Conservation (phyloP, 2,329 filamentous ascomycete species). For the Graphilbum sp. region DNA sequence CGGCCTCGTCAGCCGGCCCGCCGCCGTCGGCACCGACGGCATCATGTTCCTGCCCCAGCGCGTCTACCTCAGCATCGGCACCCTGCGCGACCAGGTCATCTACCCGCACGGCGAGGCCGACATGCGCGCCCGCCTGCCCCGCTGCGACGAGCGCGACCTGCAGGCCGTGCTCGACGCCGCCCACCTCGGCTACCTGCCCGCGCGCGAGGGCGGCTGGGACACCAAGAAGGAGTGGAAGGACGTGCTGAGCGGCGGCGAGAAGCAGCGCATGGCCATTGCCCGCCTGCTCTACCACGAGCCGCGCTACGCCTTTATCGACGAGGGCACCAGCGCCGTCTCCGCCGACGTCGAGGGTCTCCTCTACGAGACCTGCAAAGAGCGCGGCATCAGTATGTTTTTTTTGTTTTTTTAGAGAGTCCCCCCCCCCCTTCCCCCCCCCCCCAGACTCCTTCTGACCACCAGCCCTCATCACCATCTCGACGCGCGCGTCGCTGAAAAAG, state of each 20-base stretch:
- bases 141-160: slow-evolving; percentile 63
- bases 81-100: slow-evolving; percentile 89
- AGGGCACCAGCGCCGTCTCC: slow-evolving; percentile 86
- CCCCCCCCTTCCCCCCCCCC: slow-evolving; percentile 2
- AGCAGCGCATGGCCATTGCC: slow-evolving; percentile 87
- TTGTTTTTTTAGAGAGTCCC: neutral
- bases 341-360: slow-evolving; percentile 87
- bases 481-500: slow-evolving; percentile 82
- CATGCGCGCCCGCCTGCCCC: slow-evolving; percentile 74
- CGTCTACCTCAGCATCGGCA: slow-evolving; percentile 82
- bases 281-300: slow-evolving; percentile 89
- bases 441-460: slow-evolving; percentile 8
- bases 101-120: slow-evolving; percentile 92
- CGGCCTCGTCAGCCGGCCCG: slow-evolving; percentile 76
- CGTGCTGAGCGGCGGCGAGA: slow-evolving; percentile 91
- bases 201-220: slow-evolving; percentile 91
- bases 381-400: slow-evolving; percentile 64
- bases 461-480: slow-evolving; percentile 91
- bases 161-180: slow-evolving; percentile 67
- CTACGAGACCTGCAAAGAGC: slow-evolving; percentile 85
- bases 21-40: slow-evolving; percentile 64
- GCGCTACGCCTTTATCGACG: slow-evolving; percentile 83
- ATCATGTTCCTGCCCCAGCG: slow-evolving; percentile 98
- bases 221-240: slow-evolving; percentile 98
- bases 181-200: slow-evolving; percentile 71